Base-by-base conservation (phyloP, 257 asterid genomes). In the Solanum appendiculatum region DNA sequence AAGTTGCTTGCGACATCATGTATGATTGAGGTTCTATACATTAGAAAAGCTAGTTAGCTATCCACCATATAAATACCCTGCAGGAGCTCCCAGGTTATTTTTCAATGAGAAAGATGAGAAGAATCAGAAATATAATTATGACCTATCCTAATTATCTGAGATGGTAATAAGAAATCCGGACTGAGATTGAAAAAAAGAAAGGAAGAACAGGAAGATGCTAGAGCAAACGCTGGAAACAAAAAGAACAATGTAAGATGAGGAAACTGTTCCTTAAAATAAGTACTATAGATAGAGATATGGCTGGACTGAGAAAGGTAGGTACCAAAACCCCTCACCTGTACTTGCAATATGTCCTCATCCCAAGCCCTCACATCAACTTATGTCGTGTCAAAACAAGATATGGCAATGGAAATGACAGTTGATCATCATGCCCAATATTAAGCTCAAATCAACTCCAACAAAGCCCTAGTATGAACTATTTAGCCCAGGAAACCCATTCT, bases 281-380 rank as follows among this genome's bases (percentile, higher is more conserved):
- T 80, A 80, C 42, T 48, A 18, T 10, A 80, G 68, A 46, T 29
- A 80, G 85, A 75, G 83, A 48, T 46, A 80, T 29, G 85, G 85
- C 68, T 80, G 42, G 66, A 80, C 68, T 48, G 66, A 80, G 42
- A 46, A 29, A 80, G 85, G 66, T 80, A 80, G 27, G 68, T 46
- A 80, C 85, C 68, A 46, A 80, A 48, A 48, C 42, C 85, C 83
- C 85, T 80, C 85, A 80, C 85, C 85, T 80, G 85, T 80, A 46
- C 85, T 29, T 80, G 85, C 21, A 80, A 80, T 9, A 23, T 48
- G 85, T 80, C 68, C 66, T 48, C 85, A 80, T 80, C 60, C 66
- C 85, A 48, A 80, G 85, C 68, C 85, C 85, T 80, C 85, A 48
- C 85, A 46, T 80, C 66, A 80, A 44, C 66, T 80, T 80, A 80